Evolutionary conservation across 208 protist genomes (phyloP), one percentile per base, ranked within the genome.

Genomic region (Trypanosoma conorhini): DNA sequence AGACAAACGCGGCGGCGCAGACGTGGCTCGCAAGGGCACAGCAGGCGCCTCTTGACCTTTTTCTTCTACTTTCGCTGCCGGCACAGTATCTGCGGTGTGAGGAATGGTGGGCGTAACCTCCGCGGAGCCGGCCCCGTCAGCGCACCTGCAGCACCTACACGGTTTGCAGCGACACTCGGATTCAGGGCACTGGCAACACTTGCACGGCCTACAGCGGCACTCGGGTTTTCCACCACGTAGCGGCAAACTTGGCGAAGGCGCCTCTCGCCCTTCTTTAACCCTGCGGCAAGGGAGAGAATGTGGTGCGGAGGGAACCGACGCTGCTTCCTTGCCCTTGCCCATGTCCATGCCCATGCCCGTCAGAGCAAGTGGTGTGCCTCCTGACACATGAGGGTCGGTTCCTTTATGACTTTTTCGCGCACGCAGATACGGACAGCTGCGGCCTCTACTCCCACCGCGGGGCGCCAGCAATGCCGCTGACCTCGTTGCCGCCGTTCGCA

Each of bases 51-150:
- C 57, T 15, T 55, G 60, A 56, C 38, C 38, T 31, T 57, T 21
- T 56, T 51, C 19, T 72, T 70, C 1, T 54, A 51, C 44, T 60
- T 50, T 54, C 62, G 50, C 64, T 75, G 51, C 31, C 57, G 62
- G 17, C 22, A 15, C 17, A 13, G 56, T 19, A 21, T 33, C 35
- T 62, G 21, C 26, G n/a, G 44, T 57, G 21, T 65, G 31, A 28
- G 58, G 19, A 26, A 56, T 12, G 0, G 48, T 51, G 50, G 61
- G 21, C 22, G 46, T 22, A 40, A 64, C 61, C 40, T 48, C 51
- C 17, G 60, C 67, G 26, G 63, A 17, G 19, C 40, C 26, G 0
- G 50, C 30, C 19, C 2, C 26, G 1, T 10, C 48, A 40, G n/a
- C 13, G 3, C 42, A 57, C 4, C 13, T 26, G 66, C 52, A 79